Percentiles rank a stretch among this genome's conserved stretches.
These are phyloP conservation scores for Didymella pomorum DNA, from an alignment of 2,329 filamentous ascomycete genomes.

Conservation along the genomic window DNA sequence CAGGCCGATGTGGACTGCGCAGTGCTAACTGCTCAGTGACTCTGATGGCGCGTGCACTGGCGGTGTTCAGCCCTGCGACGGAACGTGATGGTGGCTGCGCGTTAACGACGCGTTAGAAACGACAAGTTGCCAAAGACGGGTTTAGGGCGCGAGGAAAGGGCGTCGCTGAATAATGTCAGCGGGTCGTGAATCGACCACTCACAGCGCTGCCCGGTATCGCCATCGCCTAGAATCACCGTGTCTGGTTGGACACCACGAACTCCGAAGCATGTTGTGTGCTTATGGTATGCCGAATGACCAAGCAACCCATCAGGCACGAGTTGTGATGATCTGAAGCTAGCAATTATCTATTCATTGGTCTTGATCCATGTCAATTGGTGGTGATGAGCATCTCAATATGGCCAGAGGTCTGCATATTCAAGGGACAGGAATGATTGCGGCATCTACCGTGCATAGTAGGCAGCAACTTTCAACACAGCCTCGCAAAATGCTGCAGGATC, in stretches of 20 bases:
- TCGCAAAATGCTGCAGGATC: not conserved
- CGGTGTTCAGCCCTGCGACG: conserved; percentile 5
- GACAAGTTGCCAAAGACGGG: conserved; percentile 15
- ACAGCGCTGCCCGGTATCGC: conserved; percentile 22
- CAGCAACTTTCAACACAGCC: not conserved
- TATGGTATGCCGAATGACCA: conserved; percentile 28
- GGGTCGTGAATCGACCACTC: conserved; percentile 24
- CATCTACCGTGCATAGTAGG: not conserved
- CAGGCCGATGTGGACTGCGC: conserved; percentile 5
- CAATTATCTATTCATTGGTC: not conserved
- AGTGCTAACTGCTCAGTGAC: conserved; percentile 9
- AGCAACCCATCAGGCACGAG: conserved; percentile 5
- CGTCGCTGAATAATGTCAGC: conserved; percentile 25
- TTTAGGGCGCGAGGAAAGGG: conserved; percentile 33
- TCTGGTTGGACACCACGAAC: conserved; percentile 18
- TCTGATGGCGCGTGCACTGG: conserved; percentile 1
- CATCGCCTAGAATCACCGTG: conserved; percentile 14
- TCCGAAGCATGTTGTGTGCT: conserved; percentile 20
- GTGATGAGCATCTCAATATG: not conserved
- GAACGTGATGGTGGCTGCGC: conserved; percentile 6
- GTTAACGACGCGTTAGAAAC: not conserved
- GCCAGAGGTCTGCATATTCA: not conserved
- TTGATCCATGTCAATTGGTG: conserved; percentile 1
- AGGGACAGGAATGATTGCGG: not conserved
- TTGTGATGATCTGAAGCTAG: conserved; percentile 3